A percentile compares a stretch with the other conserved stretches of the same genome.
phyloP scores from a whole-genome alignment of 371 early-diverging fungal genomes.

The Mortierella polycephala region DNA sequence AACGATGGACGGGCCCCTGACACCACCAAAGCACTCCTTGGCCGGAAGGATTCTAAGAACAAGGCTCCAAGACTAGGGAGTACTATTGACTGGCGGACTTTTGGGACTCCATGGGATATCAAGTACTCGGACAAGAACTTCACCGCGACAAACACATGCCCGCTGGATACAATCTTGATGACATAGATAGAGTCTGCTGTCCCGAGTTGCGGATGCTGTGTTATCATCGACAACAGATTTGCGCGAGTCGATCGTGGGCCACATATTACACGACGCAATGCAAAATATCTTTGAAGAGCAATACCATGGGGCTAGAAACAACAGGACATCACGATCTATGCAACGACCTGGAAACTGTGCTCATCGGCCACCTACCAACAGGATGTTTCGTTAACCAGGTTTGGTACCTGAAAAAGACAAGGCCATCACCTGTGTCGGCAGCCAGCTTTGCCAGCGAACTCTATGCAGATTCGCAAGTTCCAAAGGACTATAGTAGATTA shows the following conservation, averaged over 20 bases:
- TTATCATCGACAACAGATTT: background rate
- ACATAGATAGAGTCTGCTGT: background rate
- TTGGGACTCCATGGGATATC: background rate
- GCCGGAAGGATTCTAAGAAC: background rate
- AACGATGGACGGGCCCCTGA: background rate
- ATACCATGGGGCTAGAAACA: background rate
- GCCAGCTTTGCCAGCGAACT: too few species aligned
- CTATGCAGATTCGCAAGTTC: too few species aligned
- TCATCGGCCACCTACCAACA: background rate
- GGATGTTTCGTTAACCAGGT: background rate
- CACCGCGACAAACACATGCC: background rate
- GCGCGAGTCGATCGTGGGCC: background rate
- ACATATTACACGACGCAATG: too few species aligned
- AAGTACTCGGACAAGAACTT: background rate
- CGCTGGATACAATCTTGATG: background rate
- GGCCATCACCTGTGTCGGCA: too few species aligned
- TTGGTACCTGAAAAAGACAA: conserved; percentile 1
- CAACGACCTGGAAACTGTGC: background rate
- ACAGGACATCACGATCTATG: too few species aligned
- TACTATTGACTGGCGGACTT: background rate
- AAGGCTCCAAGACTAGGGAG: background rate
- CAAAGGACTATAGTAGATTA: too few species aligned
- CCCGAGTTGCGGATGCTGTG: background rate
- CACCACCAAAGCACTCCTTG: background rate
- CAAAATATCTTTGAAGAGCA: too few species aligned